Evolutionary conservation across 768 basidiomycete genomes (phyloP), one percentile per base, ranked within the genome.

Genomic region (Scleroderma citrinum): DNA sequence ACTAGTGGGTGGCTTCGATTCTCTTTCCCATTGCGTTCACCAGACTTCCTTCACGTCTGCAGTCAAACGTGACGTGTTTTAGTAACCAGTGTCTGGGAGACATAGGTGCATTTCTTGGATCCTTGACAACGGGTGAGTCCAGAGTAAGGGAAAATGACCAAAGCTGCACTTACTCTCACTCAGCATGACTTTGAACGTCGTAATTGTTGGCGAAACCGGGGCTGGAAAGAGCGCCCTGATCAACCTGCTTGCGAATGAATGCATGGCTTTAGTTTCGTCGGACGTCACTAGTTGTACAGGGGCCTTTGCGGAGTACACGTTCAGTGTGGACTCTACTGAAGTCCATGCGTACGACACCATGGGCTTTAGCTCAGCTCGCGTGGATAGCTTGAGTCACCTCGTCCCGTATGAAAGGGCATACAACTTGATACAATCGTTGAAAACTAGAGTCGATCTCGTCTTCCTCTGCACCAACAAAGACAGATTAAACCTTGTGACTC

Each of bases 151-250:
- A 44, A n/a, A 5, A 10, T 16, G n/a, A 24, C 29, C 2, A 19
- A 16, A 16, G 36, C 10, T 6, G 29, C 5, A 20, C 17, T 37
- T 17, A 46, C 13, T 17, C 21, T 26, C n/a, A 36, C 11, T 14
- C n/a, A 46, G 34, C 7, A 46, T 16, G 46, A 14, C 23, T 4
- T 42, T 44, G 12, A 52, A 30, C 31, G 32, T 52, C 19, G 19
- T 52, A 3, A 26, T 52, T 13, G 47, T 48, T 20, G 51, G 47
- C 30, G 51, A 52, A 38, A 44, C 47, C 4, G 51, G 51, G 17
- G 21, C 50, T 17, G 60, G 58, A 10, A 71, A 71, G 47, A 71
- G 69, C 47, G 66, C 65, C 2, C 51, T 69, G 30, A 51, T 70
- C 40, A 71, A 70, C 55, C 58, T 71, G 58, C 38, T 71, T 21